phyloP scores from a whole-genome alignment of 1,139 yeast species.

The Yamadazyma epiphylla region DNA sequence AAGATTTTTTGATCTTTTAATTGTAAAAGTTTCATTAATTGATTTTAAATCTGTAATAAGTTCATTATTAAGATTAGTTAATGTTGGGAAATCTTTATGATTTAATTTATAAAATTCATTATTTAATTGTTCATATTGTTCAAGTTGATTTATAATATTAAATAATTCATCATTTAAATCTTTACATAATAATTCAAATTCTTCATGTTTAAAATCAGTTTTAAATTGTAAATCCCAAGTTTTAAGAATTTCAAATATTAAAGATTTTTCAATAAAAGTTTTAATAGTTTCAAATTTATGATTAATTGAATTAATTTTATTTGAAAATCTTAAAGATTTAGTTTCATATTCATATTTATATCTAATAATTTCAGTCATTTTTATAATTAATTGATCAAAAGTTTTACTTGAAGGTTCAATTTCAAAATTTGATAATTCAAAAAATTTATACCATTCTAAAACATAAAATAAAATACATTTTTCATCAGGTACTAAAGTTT shows the following conservation, averaged over 20 bases:
- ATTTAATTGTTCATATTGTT: slow-evolving; percentile 8
- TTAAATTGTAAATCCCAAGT: slow-evolving; percentile 5
- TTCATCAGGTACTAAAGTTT: slow-evolving; percentile 55
- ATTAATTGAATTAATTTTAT: slow-evolving; percentile 18
- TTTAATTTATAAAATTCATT: slow-evolving; percentile 13
- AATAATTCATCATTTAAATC: slow-evolving; percentile 6
- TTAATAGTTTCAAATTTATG: slow-evolving; percentile 5
- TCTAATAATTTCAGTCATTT: slow-evolving; percentile 20
- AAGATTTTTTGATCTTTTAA: slow-evolving; percentile 7
- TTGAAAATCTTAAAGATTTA: slow-evolving; percentile 25
- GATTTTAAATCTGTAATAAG: slow-evolving; percentile 6
- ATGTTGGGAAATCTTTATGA: slow-evolving; percentile 17
- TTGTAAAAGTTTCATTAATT: slow-evolving; percentile 6
- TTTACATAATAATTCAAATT: slow-evolving; percentile 8
- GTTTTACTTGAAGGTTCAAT: slow-evolving; percentile 3
- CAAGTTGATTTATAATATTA: slow-evolving; percentile 6
- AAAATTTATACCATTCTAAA: slow-evolving; percentile 61
- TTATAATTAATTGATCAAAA: slow-evolving; percentile 18
- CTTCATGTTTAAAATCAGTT: slow-evolving; percentile 2
- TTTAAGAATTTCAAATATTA: slow-evolving; percentile 5
- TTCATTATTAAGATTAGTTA: slow-evolving; percentile 6
- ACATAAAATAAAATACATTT: slow-evolving; percentile 61
- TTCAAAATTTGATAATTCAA: slow-evolving; percentile 24
- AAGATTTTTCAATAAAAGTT: slow-evolving; percentile 4
- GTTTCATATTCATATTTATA: slow-evolving; percentile 30